Base-by-base conservation (phyloP, 129 eudicot species). In the Artemisia tridentata region DNA sequence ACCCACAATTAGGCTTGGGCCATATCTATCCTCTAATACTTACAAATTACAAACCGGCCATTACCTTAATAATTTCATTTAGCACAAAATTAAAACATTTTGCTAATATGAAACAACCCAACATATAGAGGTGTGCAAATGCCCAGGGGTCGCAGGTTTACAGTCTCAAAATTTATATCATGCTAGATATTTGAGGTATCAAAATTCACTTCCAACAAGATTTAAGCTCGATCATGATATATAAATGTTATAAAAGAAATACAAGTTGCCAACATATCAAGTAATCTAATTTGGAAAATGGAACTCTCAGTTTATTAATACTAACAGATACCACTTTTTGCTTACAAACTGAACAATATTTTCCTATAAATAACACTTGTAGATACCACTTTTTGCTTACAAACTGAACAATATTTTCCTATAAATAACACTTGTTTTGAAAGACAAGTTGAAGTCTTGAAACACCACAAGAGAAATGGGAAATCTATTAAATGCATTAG, bases 361-460 rank as follows among this genome's bases (percentile, higher is more conserved):
- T 60, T 52, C 23, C 64, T 73, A 77, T 72, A 78, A 78, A 54
- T n/a, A n/a, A n/a, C n/a, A n/a, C n/a, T n/a, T n/a, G n/a, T n/a
- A 11, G 21, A 38, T 53, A 12, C 41, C 7, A 13, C 34, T 53
- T 54, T 69, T 54, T 69, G 73, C 52, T 13, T 16, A 69, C 19
- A 11, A 34, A 69, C 74, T 18, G 20, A 38, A 18, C 65, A 62
- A 29, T n/a, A 7, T 49, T 50, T 60, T 52, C 23, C 64, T 73
- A 77, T 72, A 78, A 78, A 54, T 46, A 63, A 27, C 67, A 63
- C 16, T 77, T 38, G 70, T 43, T 16, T 59, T 68, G 38, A 61
- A 43, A 45, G 59, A 75, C 31, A 23, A 55, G 48, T 29, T 67
- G 61, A 75, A 75, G 34, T 43, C 59, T 55, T 65, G 11, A 56